phyloP scores from a whole-genome alignment of 345 rosid species.

The Rhodamnia argentea region DNA sequence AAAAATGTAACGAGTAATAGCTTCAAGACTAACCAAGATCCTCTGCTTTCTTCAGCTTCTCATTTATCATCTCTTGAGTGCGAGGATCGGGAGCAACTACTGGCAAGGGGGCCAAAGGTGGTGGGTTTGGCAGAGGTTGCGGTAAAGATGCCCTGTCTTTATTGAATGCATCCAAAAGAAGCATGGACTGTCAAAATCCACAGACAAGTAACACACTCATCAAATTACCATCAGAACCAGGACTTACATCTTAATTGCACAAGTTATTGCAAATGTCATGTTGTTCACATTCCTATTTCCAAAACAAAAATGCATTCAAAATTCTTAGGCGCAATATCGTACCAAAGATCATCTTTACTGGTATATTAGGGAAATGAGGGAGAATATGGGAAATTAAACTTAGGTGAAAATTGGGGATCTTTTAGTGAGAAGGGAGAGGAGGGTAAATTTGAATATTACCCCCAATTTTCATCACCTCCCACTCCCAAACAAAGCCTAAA shows the following conservation, averaged over 20 bases:
- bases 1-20: neutral
- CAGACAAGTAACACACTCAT: neutral
- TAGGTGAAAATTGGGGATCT: neutral
- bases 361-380: neutral
- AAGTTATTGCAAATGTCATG: neutral
- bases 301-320: neutral
- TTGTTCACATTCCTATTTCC: neutral
- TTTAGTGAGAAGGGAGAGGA: neutral
- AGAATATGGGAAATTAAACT: neutral
- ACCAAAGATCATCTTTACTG: neutral
- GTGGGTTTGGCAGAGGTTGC: slow-evolving; percentile 71
- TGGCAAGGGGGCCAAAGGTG: slow-evolving; percentile 59
- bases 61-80: slow-evolving; percentile 96
- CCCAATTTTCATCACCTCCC: neutral
- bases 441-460: neutral
- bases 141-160: slow-evolving; percentile 97
- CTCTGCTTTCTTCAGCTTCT: slow-evolving; percentile 96
- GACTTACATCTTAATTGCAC: neutral
- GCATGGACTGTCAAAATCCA: slow-evolving; percentile 51
- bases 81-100: slow-evolving; percentile 73
- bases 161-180: slow-evolving; percentile 96
- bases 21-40: slow-evolving; percentile 62
- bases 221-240: neutral
- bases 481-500: neutral
- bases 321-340: neutral